phyloP scores from a whole-genome alignment of 2,329 filamentous ascomycete species.

The Talaromyces sp. region DNA sequence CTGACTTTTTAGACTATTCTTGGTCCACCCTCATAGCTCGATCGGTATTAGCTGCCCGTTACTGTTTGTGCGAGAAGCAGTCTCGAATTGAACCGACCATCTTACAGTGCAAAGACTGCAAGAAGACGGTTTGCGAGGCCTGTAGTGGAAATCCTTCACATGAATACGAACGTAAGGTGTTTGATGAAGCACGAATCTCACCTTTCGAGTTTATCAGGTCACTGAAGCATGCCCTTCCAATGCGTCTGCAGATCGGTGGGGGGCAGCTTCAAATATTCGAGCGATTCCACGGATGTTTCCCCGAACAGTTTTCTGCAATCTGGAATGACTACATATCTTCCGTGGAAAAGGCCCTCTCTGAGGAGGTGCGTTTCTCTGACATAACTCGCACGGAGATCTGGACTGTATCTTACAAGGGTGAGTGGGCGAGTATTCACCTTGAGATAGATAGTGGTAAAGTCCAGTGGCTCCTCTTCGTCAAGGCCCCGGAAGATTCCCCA shows the following conservation, averaged over 20 bases:
- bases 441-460: slow-evolving; percentile 28
- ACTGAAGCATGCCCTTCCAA: slow-evolving; percentile 48
- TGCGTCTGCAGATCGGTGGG: slow-evolving; percentile 41
- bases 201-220: slow-evolving; percentile 50
- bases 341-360: slow-evolving; percentile 28
- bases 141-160: slow-evolving; percentile 61
- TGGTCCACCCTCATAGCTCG: not conserved
- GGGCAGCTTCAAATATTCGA: slow-evolving; percentile 30
- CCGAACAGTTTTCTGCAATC: no score
- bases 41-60: slow-evolving; percentile 31
- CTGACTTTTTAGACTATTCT: no score
- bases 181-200: slow-evolving; percentile 31
- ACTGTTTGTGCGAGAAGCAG: slow-evolving; percentile 63
- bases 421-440: slow-evolving; percentile 27
- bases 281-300: slow-evolving; percentile 19
- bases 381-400: slow-evolving; percentile 35
- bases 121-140: slow-evolving; percentile 56
- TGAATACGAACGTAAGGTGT: slow-evolving; percentile 38
- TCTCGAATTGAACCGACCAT: slow-evolving; percentile 44
- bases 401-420: slow-evolving; percentile 35
- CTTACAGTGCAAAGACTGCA: slow-evolving; percentile 55
- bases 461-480: slow-evolving; percentile 55
- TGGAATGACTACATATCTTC: slow-evolving; percentile 39
- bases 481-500: slow-evolving; percentile 41
- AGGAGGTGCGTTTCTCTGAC: slow-evolving; percentile 33